phyloP scores from a whole-genome alignment of 2,329 filamentous ascomycete species.

The Colletotrichum sp. region DNA sequence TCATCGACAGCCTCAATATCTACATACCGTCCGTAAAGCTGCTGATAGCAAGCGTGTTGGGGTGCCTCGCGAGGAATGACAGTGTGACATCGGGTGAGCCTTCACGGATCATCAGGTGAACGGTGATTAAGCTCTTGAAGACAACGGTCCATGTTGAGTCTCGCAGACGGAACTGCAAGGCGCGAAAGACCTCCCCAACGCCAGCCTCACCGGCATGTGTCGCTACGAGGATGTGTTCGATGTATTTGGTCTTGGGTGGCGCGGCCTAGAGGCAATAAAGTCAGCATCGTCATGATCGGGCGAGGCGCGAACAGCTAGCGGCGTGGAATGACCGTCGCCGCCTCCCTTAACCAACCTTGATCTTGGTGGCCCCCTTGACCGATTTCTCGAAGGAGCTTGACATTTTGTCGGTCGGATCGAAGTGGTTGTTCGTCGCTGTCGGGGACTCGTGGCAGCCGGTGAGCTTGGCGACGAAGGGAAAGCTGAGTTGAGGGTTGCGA shows the following conservation, averaged over 20 bases:
- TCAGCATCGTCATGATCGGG: conserved; percentile 20
- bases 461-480: conserved; percentile 21
- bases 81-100: conserved; percentile 89
- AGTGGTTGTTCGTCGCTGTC: not conserved
- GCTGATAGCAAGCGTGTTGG: conserved; percentile 84
- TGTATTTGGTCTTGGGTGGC: conserved; percentile 98
- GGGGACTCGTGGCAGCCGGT: conserved; percentile 13
- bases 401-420: conserved; percentile 52
- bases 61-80: conserved; percentile 81
- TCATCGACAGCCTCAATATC: not conserved
- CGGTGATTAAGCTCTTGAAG: conserved; percentile 95
- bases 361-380: conserved; percentile 97
- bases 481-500: conserved; percentile 3
- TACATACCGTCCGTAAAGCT: conserved; percentile 87
- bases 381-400: conserved; percentile 96
- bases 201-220: conserved; percentile 95
- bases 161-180: conserved; percentile 84
- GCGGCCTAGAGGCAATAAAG: conserved; percentile 46
- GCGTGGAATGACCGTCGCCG: not conserved
- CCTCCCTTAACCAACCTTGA: conserved; percentile 68
- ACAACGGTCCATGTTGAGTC: conserved; percentile 99
- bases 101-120: conserved; percentile 97
- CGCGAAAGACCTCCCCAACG: conserved; percentile 93
- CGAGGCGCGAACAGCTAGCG: not conserved
- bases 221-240: conserved; percentile 95